Percentiles rank a stretch among this genome's conserved stretches.
These are phyloP conservation scores for Globisporangium cystogenes DNA, from an alignment of 352 stramenopile genomes.

Conservation along the genomic window DNA sequence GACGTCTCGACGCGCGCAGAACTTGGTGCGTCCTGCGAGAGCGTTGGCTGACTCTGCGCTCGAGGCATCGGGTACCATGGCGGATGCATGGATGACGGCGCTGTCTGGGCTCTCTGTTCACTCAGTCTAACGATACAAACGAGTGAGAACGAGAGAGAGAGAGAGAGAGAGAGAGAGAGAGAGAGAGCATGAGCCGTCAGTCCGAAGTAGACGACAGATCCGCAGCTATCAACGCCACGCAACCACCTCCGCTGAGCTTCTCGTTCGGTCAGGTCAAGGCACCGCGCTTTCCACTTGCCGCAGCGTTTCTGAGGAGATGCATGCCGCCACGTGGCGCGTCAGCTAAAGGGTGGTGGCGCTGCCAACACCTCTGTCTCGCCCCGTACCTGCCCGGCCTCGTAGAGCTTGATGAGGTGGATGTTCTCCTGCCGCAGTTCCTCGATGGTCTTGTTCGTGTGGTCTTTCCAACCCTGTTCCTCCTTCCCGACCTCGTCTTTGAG, in stretches of 20 bases:
- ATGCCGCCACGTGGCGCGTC: not conserved
- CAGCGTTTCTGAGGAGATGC: conserved; percentile 41
- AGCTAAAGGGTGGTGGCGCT: not conserved
- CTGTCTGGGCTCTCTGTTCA: conserved; percentile 33
- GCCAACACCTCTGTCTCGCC: not conserved
- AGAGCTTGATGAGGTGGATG: conserved; percentile 40
- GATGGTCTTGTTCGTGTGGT: conserved; percentile 38
- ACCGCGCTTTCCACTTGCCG: conserved; percentile 65
- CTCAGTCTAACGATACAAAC: conserved; percentile 20
- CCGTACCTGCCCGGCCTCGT: conserved; percentile 45
- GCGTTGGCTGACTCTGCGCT: conserved; percentile 28
- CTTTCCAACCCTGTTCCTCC: conserved; percentile 52
- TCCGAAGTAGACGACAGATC: not conserved
- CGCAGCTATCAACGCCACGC: not conserved
- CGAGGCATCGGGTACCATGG: conserved; percentile 25
- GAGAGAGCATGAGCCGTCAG: not conserved
- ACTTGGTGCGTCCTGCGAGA: not conserved
- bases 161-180: no score
- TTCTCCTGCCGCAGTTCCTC: conserved; percentile 66
- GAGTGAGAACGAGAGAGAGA: no score
- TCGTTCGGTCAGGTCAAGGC: conserved; percentile 35
- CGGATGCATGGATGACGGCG: conserved; percentile 12
- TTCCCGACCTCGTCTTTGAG: conserved; percentile 40
- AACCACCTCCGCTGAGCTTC: conserved; percentile 28
- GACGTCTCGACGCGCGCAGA: conserved; percentile 4